Evolutionary conservation across 495 filamentous ascomycete genomes (phyloP), one percentile per base, ranked within the genome.

Genomic region (Neurospora pannonica): DNA sequence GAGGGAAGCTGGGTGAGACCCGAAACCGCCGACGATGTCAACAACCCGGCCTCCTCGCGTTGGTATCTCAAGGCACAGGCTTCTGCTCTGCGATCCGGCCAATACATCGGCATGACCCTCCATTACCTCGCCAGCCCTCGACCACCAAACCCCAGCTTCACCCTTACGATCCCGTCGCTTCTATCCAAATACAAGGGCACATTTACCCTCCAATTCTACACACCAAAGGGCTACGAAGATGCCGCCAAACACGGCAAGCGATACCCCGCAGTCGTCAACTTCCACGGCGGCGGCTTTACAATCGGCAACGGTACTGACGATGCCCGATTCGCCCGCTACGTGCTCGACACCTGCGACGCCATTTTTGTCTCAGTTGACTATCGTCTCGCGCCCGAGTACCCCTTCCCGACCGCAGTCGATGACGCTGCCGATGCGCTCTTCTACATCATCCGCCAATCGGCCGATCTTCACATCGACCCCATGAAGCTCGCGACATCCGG

Each of bases 251-350:
- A 81, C 73, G 87, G 38, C 84, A 86, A 62, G 82, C 90, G 71
- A 34, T 85, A 78, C 76, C 92, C 92, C 0, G 88, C 89, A 1
- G 86, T 93, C 7, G 86, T 94, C 75, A 93, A 94, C 75, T 92
- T 92, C 79, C 89, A 94, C 77, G 93, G 93, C 21, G 93, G 93
- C 39, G 93, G 92, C 2, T 95, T 94, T 77, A 94, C 90, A 1
- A 79, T 95, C 19, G 93, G 93, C 15, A 86, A 80, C 37, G 87
- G 88, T 0, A 90, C 89, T 21, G 92, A 94, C 80, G 93, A 94
- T 77, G 87, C 88, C 13, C 88, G 91, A 70, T 95, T 92, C 87
- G 89, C 89, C 4, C 82, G 85, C 5, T 84, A 84, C 75, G 80
- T 87, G 1, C 67, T 82, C 13, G 79, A 87, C 13, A 83, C 88